A percentile compares a stretch with the other conserved stretches of the same genome.
phyloP scores from a whole-genome alignment of 257 asterid species.

The Agastache rugosa region DNA sequence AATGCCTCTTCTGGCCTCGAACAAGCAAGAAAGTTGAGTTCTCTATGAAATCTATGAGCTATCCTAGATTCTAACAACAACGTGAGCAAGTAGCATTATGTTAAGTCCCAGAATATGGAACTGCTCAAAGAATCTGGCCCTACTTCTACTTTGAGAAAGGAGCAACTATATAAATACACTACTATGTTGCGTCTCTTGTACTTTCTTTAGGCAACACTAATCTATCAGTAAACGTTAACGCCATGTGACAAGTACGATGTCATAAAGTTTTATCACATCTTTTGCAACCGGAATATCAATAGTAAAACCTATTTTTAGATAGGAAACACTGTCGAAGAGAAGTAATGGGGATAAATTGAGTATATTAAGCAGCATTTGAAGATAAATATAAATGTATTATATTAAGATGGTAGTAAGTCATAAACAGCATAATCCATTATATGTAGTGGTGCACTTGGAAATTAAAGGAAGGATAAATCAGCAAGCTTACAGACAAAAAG shows the following conservation, averaged over 20 bases:
- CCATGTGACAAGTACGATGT: constrained; percentile 24
- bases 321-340: neutral
- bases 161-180: neutral
- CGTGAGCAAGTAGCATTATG: constrained; percentile 8
- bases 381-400: neutral
- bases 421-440: constrained; percentile 34
- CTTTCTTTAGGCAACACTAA: constrained; percentile 14
- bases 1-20: constrained; percentile 25
- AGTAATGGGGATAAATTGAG: neutral
- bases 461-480: constrained; percentile 15
- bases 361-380: neutral
- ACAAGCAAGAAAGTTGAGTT: constrained; percentile 16
- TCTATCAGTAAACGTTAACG: constrained; percentile 15
- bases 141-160: constrained; percentile 10
- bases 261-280: neutral
- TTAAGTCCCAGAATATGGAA: constrained; percentile 30
- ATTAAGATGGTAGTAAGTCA: constrained; percentile 20
- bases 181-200: neutral
- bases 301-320: constrained; percentile 1
- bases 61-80: constrained; percentile 24
- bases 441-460: constrained; percentile 37
- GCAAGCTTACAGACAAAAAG: constrained; percentile 23
- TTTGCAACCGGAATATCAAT: neutral
- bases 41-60: neutral
- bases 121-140: constrained; percentile 38